Evolutionary conservation across 805 yeast species (phyloP).

Genomic region (Zygotorulaspora florentina): DNA sequence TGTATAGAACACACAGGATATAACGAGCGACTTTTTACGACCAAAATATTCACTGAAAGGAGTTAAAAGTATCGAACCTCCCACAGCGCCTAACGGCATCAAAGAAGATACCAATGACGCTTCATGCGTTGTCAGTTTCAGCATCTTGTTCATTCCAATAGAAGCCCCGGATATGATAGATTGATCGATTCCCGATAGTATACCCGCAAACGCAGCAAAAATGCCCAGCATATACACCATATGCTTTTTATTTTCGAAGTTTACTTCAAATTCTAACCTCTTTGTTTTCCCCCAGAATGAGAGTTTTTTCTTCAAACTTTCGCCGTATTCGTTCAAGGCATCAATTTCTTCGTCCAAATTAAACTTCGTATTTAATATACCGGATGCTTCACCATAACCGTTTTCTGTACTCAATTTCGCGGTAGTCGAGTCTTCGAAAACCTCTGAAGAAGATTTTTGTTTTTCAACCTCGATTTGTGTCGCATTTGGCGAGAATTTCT

Average conservation of each 20-base stretch:
- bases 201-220: slow-evolving; percentile 61
- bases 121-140: slow-evolving; percentile 41
- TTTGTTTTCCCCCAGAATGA: slow-evolving; percentile 39
- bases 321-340: slow-evolving; percentile 33
- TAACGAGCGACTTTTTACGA: slow-evolving; percentile 49
- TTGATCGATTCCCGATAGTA: slow-evolving; percentile 65
- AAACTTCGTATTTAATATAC: slow-evolving; percentile 23
- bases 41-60: slow-evolving; percentile 51
- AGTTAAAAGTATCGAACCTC: slow-evolving; percentile 56
- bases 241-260: slow-evolving; percentile 43
- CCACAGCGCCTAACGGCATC: slow-evolving; percentile 68
- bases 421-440: slow-evolving; percentile 9
- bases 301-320: slow-evolving; percentile 27
- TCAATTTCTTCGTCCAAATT: slow-evolving; percentile 39
- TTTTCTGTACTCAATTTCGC: slow-evolving; percentile 8
- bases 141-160: slow-evolving; percentile 44
- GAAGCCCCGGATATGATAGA: slow-evolving; percentile 63
- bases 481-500: slow-evolving; percentile 1
- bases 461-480: slow-evolving; percentile 8
- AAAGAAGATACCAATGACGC: slow-evolving; percentile 52
- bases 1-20: slow-evolving; percentile 57
- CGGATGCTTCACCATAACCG: slow-evolving; percentile 2
- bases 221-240: slow-evolving; percentile 49
- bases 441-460: slow-evolving; percentile 3
- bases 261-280: slow-evolving; percentile 36